These are phyloP conservation scores for Salix viminalis DNA, from an alignment of 345 rosid species.

Conservation along the genomic window DNA sequence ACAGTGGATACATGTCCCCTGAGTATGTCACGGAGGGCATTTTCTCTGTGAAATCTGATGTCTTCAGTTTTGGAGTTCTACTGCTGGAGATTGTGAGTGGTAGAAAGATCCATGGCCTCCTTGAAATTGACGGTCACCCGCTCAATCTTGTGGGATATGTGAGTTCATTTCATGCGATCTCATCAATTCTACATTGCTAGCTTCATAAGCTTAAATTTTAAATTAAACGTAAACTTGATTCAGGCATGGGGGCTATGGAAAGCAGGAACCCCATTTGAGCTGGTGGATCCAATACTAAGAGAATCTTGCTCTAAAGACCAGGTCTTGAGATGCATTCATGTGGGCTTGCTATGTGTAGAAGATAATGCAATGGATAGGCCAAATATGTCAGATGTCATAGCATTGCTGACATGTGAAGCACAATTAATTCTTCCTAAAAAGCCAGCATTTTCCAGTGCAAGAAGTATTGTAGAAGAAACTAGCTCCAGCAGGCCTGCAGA, in stretches of 20 bases:
- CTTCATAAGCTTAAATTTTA: neutral
- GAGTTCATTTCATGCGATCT: neutral
- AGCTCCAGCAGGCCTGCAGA: too few species aligned
- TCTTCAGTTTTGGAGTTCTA: constrained; percentile 21
- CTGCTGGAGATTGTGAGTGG: constrained; percentile 17
- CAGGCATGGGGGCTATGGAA: constrained; percentile 24
- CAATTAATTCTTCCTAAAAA: neutral
- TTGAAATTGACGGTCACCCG: neutral
- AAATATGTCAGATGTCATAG: constrained; percentile 1
- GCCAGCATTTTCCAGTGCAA: neutral
- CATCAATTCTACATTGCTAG: too few species aligned
- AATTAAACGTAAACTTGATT: neutral
- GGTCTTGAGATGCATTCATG: constrained; percentile 1
- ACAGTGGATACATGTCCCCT: constrained; percentile 19
- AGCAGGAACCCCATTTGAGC: neutral
- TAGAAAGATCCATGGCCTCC: neutral
- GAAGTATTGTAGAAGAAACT: too few species aligned
- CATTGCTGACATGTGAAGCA: neutral
- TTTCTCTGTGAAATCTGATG: constrained; percentile 23
- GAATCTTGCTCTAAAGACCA: neutral
- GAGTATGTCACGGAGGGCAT: constrained; percentile 15
- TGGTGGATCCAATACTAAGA: neutral
- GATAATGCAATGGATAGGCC: neutral
- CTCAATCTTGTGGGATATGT: constrained; percentile 14
- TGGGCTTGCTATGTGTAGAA: constrained; percentile 1